Evolutionary conservation across 169 alveolate genomes (phyloP), one percentile per base, ranked within the genome.

Genomic region (Pseudocohnilembus persalinus): DNA sequence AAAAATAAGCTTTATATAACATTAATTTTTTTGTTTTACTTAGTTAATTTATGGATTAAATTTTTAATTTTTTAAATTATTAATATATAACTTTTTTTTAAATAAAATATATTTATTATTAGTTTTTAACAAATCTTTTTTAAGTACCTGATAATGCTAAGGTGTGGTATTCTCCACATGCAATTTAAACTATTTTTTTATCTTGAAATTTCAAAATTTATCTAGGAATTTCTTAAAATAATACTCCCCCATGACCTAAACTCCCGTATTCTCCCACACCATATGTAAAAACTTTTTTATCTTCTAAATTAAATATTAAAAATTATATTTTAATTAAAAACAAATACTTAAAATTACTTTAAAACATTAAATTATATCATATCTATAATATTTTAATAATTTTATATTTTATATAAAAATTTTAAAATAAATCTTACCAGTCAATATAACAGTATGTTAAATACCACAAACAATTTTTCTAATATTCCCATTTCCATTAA

Each of bases 161-260:
- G 27, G 97, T 91, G 89, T 94, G 97, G 77, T 82, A 83, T 87
- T 95, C 98, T 30, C 98, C 98, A 83, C 98, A 96, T 34, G 97
- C 94, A 1, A 96, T 89, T 88, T 93, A 89, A 34, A 88, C 91
- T 0, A 96, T 90, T 83, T 92, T 93, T 80, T 89, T 91, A 82
- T 93, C 94, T 49, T 88, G 78, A 49, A 96, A 88, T 65, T 93
- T 93, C n/a, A 91, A 92, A 30, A 96, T 78, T 26, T 90, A 83
- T 65, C 89, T 86, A 1, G 97, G 96, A 31, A 81, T 88, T 35
- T 88, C 85, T 11, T 82, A 72, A 6, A 82, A 81, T 76, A 88
- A 83, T 25, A 96, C 86, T 29, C 98, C 98, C 28, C 98, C 98
- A 88, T 93, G 96, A 4, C 98, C 98, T 1, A 93, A 89, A 32